Evolutionary conservation across 768 basidiomycete species (phyloP).

Genomic region (Agrocybe chaxingu): DNA sequence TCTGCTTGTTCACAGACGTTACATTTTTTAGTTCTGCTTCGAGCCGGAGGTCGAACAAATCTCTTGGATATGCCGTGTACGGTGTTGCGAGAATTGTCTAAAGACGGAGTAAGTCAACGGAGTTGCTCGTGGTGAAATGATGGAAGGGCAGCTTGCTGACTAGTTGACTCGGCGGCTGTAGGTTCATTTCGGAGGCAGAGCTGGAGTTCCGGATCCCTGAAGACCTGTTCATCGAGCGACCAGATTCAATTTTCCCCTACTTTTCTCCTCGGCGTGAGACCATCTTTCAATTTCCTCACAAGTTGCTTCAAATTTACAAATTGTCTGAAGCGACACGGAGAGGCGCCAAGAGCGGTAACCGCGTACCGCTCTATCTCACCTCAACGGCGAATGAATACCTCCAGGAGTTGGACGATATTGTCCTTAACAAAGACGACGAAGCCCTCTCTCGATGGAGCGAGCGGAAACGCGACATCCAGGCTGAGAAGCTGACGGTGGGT

Average conservation of each 20-base stretch:
- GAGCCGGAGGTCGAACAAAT: slow-evolving; percentile 25
- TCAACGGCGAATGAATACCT: slow-evolving; percentile 22
- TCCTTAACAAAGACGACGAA: slow-evolving; percentile 10
- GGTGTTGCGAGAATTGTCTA: slow-evolving; percentile 34
- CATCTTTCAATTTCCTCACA: not conserved
- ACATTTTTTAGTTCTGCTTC: slow-evolving; percentile 27
- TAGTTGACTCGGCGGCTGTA: slow-evolving; percentile 4
- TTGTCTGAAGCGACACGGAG: slow-evolving; percentile 2
- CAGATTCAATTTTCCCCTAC: slow-evolving; percentile 28
- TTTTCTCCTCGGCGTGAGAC: slow-evolving; percentile 20
- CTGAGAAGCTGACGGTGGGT: slow-evolving; percentile 23
- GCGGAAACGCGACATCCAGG: slow-evolving; percentile 24
- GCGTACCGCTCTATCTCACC: slow-evolving; percentile 19
- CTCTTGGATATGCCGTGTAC: slow-evolving; percentile 33
- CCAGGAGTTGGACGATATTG: slow-evolving; percentile 22
- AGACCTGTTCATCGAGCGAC: slow-evolving; percentile 21
- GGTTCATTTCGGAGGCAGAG: slow-evolving; percentile 27
- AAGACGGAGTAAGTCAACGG: slow-evolving; percentile 23
- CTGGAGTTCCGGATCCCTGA: slow-evolving; percentile 23
- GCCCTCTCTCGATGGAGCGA: slow-evolving; percentile 24
- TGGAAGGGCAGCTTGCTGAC: too few relatives aligned
- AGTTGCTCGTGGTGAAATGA: too few relatives aligned
- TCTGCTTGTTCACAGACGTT: too few relatives aligned
- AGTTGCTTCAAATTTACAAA: not conserved
- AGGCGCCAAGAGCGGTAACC: slow-evolving; percentile 10